Base-by-base conservation (phyloP, 306 rosid species). In the Vigna trinervia region DNA sequence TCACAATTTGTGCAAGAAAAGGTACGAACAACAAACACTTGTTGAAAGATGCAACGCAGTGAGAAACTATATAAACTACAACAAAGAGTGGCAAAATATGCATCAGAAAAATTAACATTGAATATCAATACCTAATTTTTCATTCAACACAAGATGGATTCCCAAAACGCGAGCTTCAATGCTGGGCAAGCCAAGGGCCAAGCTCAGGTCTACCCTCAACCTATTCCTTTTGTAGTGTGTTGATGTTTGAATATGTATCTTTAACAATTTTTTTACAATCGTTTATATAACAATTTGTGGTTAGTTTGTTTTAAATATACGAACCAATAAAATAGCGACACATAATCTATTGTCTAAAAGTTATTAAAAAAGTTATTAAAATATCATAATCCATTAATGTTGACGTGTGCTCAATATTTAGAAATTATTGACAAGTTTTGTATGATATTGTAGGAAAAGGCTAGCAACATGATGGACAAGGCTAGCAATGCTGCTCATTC, bases 121-220 rank as follows among this genome's bases (percentile, higher is more conserved):
- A 17, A 0, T 3, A 57, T 19, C 63, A 63, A 66, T 13, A 71
- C 39, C 45, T 54, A 54, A 22, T 77, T 68, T 8, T 79, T 38
- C 64, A 50, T 4, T 1, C 32, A 17, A 61, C 43, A 28, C 0
- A 5, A 53, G 43, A 82, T 87, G 54, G 86, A 85, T 59, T 41
- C 88, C 5, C 58, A 87, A 60, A 83, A 77, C 38, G 30, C 56
- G 46, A 74, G 81, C 83, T 85, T 80, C 76, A 39, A 83, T 8
- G 92, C 82, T 22, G 95, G 92, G 9, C 84, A 83, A 81, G 85
- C 95, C 85, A 74, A 88, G 77, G 90, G 92, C 74, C 88, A 82
- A 78, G 45, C 89, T 45, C 56, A 90, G 89, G 94, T 88, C 2
- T 63, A 4, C 32, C 5, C 19, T 15, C 4, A 8, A 5, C 20